Conservation (phyloP, 805 yeast species). For the Kluyveromyces siamensis region DNA sequence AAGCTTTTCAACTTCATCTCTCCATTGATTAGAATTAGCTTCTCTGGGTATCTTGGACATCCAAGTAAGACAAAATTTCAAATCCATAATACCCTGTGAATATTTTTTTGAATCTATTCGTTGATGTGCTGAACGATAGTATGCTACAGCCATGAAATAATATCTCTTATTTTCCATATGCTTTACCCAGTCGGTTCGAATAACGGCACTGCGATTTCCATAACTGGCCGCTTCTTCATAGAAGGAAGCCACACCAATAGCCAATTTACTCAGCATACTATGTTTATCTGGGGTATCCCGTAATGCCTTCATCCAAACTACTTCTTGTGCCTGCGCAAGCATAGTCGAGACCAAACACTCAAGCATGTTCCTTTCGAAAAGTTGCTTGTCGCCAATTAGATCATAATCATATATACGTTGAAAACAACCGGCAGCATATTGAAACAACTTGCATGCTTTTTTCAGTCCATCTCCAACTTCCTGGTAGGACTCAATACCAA, state of each 20-base stretch:
- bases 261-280: conserved; percentile 51
- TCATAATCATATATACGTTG: conserved; percentile 25
- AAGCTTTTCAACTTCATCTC: conserved; percentile 34
- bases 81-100: conserved; percentile 61
- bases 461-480: conserved; percentile 46
- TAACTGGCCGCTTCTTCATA: conserved; percentile 40
- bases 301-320: conserved; percentile 67
- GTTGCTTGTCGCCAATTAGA: conserved; percentile 10
- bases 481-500: conserved; percentile 41
- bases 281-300: conserved; percentile 36
- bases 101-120: conserved; percentile 32
- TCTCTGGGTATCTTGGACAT: conserved; percentile 35
- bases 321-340: conserved; percentile 84
- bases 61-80: conserved; percentile 30
- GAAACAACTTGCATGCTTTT: conserved; percentile 55
- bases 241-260: conserved; percentile 51
- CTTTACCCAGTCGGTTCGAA: conserved; percentile 56
- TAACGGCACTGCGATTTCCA: conserved; percentile 39
- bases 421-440: conserved; percentile 64
- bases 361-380: conserved; percentile 41
- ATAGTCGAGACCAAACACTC: conserved; percentile 42
- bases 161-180: conserved; percentile 48
- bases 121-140: conserved; percentile 48
- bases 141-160: conserved; percentile 68
- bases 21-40: conserved; percentile 34